Conservation (phyloP, 441 rosid species). For the Adansonia madagascariensis region DNA sequence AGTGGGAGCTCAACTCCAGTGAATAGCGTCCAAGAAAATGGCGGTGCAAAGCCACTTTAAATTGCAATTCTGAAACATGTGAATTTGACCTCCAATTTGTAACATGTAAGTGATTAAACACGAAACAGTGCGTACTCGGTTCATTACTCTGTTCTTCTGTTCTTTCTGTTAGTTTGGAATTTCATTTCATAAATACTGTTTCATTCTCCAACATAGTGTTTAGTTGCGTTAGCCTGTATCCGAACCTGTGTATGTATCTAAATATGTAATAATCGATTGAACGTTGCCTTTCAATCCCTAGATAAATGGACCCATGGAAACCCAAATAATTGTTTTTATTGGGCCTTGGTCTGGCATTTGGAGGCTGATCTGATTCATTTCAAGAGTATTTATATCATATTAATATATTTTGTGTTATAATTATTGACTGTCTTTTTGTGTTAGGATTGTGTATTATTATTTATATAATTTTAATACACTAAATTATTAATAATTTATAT, state of each 20-base stretch:
- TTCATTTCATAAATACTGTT: background rate
- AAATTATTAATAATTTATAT: too few relatives aligned
- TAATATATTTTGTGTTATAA: too few relatives aligned
- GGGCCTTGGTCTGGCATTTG: background rate
- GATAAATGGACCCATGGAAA: background rate
- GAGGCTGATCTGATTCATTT: too few relatives aligned
- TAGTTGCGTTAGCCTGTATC: background rate
- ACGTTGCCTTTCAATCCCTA: background rate
- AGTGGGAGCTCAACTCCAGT: constrained; percentile 60
- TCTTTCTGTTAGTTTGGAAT: constrained; percentile 13
- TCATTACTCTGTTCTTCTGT: background rate
- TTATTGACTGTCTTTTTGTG: too few relatives aligned
- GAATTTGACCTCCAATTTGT: constrained; percentile 20
- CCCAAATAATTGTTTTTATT: background rate
- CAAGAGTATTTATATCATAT: too few relatives aligned
- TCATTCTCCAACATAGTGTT: background rate
- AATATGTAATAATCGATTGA: constrained; percentile 33
- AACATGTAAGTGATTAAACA: constrained; percentile 24
- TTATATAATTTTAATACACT: too few relatives aligned
- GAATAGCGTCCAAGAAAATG: constrained; percentile 57
- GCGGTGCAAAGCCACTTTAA: constrained; percentile 50
- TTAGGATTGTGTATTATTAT: too few relatives aligned
- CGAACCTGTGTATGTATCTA: background rate
- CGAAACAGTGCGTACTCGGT: constrained; percentile 32
- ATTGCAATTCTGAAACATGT: constrained; percentile 2